Conservation (phyloP, 495 filamentous ascomycete species). For the Wilcoxina mikolae region DNA sequence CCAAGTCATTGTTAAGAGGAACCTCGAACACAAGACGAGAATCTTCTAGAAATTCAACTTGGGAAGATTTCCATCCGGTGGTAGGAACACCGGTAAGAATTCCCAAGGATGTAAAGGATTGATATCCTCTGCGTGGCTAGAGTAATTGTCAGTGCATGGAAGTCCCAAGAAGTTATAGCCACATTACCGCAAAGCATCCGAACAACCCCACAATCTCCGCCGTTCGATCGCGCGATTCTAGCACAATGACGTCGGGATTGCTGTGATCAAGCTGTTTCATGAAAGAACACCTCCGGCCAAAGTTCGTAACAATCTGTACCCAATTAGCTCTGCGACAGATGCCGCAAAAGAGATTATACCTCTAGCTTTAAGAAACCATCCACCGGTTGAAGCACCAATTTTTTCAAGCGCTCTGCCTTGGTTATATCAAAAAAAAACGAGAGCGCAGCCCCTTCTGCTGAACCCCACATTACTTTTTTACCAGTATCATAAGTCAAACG, state of each 20-base stretch:
- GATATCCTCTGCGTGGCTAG: neutral
- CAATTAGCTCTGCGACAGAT: neutral
- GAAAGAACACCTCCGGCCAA: neutral
- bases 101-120: neutral
- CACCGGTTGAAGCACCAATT: neutral
- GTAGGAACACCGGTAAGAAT: neutral
- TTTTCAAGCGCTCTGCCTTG: neutral
- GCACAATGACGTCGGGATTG: neutral
- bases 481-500: neutral
- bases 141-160: neutral
- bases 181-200: neutral
- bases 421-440: neutral
- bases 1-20: neutral
- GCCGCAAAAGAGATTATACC: neutral
- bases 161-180: neutral
- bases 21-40: neutral
- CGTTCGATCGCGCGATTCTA: neutral
- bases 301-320: neutral
- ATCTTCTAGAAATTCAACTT: neutral
- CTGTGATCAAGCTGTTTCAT: neutral
- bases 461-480: neutral
- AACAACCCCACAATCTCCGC: neutral
- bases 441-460: neutral
- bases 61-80: neutral
- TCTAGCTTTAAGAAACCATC: neutral